Percentiles rank a stretch among this genome's conserved stretches.
Conservation (phyloP, 371 early-diverging fungal species). For the Mucor racemosus region DNA sequence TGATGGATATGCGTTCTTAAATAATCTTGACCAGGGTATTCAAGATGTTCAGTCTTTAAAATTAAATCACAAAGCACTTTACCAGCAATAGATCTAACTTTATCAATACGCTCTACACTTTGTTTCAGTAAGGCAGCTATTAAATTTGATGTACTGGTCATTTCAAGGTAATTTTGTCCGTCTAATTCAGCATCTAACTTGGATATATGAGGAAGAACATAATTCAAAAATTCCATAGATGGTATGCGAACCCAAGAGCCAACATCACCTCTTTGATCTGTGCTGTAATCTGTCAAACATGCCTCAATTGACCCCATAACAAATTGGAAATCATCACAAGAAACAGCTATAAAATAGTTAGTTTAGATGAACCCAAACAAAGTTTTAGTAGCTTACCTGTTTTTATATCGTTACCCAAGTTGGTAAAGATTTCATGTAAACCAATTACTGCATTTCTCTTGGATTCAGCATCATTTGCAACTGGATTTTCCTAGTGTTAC, state of each 20-base stretch:
- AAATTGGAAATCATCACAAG: slow-evolving; percentile 42
- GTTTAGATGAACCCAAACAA: neutral
- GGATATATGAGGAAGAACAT: slow-evolving; percentile 51
- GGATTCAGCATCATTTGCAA: slow-evolving; percentile 68
- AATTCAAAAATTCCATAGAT: slow-evolving; percentile 62
- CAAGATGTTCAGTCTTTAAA: slow-evolving; percentile 26
- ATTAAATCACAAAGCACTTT: slow-evolving; percentile 49
- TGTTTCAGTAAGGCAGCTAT: slow-evolving; percentile 68
- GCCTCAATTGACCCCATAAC: slow-evolving; percentile 50
- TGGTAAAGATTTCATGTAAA: slow-evolving; percentile 46
- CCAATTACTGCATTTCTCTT: slow-evolving; percentile 71
- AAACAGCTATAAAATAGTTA: slow-evolving; percentile 33
- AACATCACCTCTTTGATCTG: slow-evolving; percentile 93
- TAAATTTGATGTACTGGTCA: slow-evolving; percentile 28
- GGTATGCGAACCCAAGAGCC: slow-evolving; percentile 93
- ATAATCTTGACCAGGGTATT: slow-evolving; percentile 32
- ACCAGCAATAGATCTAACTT: slow-evolving; percentile 73
- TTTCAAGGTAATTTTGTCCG: slow-evolving; percentile 29
- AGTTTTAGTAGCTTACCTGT: slow-evolving; percentile 37
- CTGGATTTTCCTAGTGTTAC: slow-evolving; percentile 33
- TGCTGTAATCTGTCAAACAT: slow-evolving; percentile 84
- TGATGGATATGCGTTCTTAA: slow-evolving; percentile 26
- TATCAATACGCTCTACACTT: slow-evolving; percentile 83
- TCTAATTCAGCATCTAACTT: slow-evolving; percentile 35
- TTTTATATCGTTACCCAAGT: slow-evolving; percentile 42